Conservation (phyloP, 2,329 filamentous ascomycete species). For the Scedosporium aurantiacum region DNA sequence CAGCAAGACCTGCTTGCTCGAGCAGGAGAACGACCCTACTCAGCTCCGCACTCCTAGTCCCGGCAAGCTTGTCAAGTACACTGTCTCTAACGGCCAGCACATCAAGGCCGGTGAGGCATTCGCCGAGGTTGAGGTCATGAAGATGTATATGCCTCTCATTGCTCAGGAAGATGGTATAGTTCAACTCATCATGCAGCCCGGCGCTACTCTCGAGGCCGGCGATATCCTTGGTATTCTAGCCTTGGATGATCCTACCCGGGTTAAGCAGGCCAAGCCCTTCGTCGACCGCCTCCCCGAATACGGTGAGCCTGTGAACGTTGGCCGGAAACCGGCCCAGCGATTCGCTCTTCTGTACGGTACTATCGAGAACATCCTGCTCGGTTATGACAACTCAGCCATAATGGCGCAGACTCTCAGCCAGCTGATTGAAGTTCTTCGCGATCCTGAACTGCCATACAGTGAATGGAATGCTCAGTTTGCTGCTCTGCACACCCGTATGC, state of each 20-base stretch:
- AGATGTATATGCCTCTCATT: slow-evolving; percentile 99
- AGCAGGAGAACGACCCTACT: slow-evolving; percentile 98
- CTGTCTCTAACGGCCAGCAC: slow-evolving; percentile 89
- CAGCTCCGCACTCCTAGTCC: slow-evolving; percentile 90
- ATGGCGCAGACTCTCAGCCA: slow-evolving; percentile 81
- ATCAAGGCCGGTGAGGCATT: slow-evolving; percentile 86
- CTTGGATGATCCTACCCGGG: slow-evolving; percentile 86
- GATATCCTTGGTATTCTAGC: slow-evolving; percentile 97
- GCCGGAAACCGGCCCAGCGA: slow-evolving; percentile 82
- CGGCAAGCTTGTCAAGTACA: slow-evolving; percentile 96
- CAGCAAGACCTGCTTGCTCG: slow-evolving; percentile 92
- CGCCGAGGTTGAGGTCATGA: slow-evolving; percentile 99
- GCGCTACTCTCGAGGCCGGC: slow-evolving; percentile 92
- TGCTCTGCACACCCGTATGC: slow-evolving; percentile 94
- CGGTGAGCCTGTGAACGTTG: slow-evolving; percentile 76
- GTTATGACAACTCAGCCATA: slow-evolving; percentile 95
- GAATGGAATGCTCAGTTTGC: slow-evolving; percentile 96
- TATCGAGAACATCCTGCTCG: slow-evolving; percentile 76
- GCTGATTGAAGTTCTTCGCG: slow-evolving; percentile 78
- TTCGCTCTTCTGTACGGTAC: slow-evolving; percentile 69
- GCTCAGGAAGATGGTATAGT: slow-evolving; percentile 92
- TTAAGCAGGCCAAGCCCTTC: slow-evolving; percentile 94
- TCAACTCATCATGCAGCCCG: slow-evolving; percentile 97
- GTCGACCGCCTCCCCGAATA: slow-evolving; percentile 79
- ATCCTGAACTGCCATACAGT: slow-evolving; percentile 85